phyloP scores from a whole-genome alignment of 1,284 basidiomycete genomes.

The Rhodofomes roseus region DNA sequence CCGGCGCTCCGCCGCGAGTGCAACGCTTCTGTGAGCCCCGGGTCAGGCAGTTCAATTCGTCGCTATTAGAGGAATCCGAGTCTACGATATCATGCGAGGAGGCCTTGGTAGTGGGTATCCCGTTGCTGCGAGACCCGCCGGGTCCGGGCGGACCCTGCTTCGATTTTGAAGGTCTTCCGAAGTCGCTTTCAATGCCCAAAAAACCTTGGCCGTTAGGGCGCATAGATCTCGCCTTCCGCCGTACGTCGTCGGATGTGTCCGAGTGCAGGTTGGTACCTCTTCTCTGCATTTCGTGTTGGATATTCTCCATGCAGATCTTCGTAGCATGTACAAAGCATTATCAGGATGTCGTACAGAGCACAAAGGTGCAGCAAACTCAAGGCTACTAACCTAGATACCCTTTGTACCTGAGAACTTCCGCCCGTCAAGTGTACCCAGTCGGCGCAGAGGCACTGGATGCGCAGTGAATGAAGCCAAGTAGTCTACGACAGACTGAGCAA shows the following conservation, averaged over 20 bases:
- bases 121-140: no score
- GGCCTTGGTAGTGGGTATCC: not conserved
- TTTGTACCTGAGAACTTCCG: no score
- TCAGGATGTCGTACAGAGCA: not conserved
- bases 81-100: no score
- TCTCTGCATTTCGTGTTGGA: not conserved
- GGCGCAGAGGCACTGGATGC: no score
- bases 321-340: not conserved
- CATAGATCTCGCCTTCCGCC: conserved; percentile 10
- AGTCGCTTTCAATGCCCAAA: conserved; percentile 21
- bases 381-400: not conserved
- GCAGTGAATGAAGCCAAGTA: no score
- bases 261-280: conserved; percentile 12
- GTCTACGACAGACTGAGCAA: not conserved
- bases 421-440: no score
- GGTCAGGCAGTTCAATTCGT: conserved; percentile 17
- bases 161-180: conserved; percentile 7
- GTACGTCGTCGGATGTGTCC: conserved; percentile 16
- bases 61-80: not conserved
- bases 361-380: no score
- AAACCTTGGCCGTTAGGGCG: conserved; percentile 8
- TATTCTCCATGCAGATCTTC: not conserved
- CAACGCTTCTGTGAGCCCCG: not conserved
- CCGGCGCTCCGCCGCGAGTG: not conserved
- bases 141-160: not conserved